Conservation (phyloP, 2,329 filamentous ascomycete genomes). For the Botrytis medusae region DNA sequence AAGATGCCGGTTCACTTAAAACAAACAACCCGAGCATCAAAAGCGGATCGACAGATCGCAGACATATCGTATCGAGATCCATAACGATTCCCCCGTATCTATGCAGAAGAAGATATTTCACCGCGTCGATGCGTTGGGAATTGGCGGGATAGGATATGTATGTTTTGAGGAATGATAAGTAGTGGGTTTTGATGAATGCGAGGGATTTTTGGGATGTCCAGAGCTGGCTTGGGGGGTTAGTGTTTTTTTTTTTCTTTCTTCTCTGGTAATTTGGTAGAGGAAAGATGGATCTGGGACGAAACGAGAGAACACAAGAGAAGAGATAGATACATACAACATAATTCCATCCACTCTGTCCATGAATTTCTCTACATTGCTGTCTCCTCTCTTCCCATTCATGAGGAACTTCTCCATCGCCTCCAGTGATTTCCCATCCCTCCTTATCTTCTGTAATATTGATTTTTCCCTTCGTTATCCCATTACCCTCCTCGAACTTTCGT, state of each 20-base stretch:
- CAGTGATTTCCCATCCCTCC: background rate
- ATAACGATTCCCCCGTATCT: background rate
- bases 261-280: background rate
- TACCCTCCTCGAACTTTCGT: fast-evolving
- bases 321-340: background rate
- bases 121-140: background rate
- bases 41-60: background rate
- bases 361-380: background rate
- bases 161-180: background rate
- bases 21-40: constrained; percentile 5
- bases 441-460: background rate
- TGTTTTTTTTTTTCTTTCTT: background rate
- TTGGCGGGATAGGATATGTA: background rate
- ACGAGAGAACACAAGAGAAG: background rate
- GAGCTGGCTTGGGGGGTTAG: background rate
- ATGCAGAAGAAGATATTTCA: background rate
- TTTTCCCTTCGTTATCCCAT: background rate
- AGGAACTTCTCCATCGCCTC: background rate
- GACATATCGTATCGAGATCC: background rate
- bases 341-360: background rate
- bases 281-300: background rate
- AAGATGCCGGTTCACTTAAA: background rate
- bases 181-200: background rate
- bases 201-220: constrained; percentile 1
- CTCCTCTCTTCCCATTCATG: constrained; percentile 3